A percentile compares a stretch with the other conserved stretches of the same genome.
These are phyloP conservation scores for Beauveria varroae DNA, from an alignment of 2,329 filamentous ascomycete genomes.

Conservation along the genomic window DNA sequence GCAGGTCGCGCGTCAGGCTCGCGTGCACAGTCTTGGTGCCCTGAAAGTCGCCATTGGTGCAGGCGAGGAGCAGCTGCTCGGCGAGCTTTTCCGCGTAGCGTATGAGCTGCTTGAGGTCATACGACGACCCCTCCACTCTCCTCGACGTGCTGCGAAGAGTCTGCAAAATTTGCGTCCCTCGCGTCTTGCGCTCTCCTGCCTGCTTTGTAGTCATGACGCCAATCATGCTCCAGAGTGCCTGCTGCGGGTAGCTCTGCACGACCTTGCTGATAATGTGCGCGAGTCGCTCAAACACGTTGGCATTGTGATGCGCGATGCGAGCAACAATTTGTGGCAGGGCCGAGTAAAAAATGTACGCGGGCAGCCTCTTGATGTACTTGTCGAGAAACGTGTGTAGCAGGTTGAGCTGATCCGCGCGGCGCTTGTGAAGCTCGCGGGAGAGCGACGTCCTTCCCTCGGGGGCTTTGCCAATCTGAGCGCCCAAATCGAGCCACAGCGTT, in stretches of 20 bases:
- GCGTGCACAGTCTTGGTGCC: constrained; percentile 59
- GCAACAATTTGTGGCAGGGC: constrained; percentile 88
- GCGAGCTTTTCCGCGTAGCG: constrained; percentile 74
- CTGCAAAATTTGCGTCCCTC: constrained; percentile 45
- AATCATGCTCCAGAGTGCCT: constrained; percentile 85
- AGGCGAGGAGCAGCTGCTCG: constrained; percentile 72
- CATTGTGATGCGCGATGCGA: constrained; percentile 83
- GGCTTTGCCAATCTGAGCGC: constrained; percentile 61
- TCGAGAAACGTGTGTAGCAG: constrained; percentile 66
- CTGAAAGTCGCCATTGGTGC: constrained; percentile 67
- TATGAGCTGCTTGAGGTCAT: constrained; percentile 65
- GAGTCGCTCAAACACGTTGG: constrained; percentile 67
- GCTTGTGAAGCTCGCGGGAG: constrained; percentile 43
- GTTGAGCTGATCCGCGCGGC: constrained; percentile 58
- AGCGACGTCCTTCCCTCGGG: constrained; percentile 47
- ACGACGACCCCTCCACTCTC: constrained; percentile 41
- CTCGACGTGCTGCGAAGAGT: constrained; percentile 39
- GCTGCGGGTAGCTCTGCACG: constrained; percentile 78
- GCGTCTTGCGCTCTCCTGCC: constrained; percentile 52
- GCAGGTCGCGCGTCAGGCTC: constrained; percentile 68
- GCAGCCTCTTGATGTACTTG: constrained; percentile 68
- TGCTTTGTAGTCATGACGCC: constrained; percentile 78
- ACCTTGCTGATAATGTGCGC: constrained; percentile 78
- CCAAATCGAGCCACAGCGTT: constrained; percentile 91
- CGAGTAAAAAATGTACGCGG: constrained; percentile 72